A percentile compares a stretch with the other conserved stretches of the same genome.
Conservation (phyloP, 2,329 filamentous ascomycete species). For the Fusarium pilosicola region DNA sequence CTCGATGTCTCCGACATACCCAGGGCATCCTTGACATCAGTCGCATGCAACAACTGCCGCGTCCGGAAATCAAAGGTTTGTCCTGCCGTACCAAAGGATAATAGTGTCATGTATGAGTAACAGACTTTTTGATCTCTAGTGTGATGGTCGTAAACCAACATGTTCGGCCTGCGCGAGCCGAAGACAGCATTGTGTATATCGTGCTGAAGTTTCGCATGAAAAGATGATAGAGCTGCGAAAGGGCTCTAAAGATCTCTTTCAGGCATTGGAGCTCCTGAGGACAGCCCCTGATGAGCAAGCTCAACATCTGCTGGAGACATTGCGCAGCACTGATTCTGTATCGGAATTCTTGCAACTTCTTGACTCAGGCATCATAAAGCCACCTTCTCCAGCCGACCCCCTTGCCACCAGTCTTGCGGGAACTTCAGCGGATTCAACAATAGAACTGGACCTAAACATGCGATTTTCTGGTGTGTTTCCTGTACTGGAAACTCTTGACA, state of each 20-base stretch:
- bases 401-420: not conserved
- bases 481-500: not conserved
- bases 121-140: not conserved
- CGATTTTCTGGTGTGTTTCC: conserved; percentile 5
- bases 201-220: conserved; percentile 13
- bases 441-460: conserved; percentile 11
- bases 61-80: conserved; percentile 22
- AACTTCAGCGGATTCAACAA: not conserved
- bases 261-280: conserved; percentile 10
- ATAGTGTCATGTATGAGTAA: not conserved
- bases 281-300: not conserved
- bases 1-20: conserved; percentile 6
- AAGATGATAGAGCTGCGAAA: conserved; percentile 14
- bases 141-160: conserved; percentile 21
- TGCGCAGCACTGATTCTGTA: not conserved
- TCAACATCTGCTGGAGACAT: not conserved
- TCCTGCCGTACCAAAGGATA: not conserved
- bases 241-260: conserved; percentile 1
- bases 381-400: not conserved
- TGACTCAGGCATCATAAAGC: not conserved
- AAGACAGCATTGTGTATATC: conserved; percentile 16
- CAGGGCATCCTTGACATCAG: conserved; percentile 6
- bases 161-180: conserved; percentile 21
- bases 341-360: conserved; percentile 7
- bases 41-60: conserved; percentile 25